Conservation (phyloP, 2,329 filamentous ascomycete genomes). For the Lanzia echinophila region DNA sequence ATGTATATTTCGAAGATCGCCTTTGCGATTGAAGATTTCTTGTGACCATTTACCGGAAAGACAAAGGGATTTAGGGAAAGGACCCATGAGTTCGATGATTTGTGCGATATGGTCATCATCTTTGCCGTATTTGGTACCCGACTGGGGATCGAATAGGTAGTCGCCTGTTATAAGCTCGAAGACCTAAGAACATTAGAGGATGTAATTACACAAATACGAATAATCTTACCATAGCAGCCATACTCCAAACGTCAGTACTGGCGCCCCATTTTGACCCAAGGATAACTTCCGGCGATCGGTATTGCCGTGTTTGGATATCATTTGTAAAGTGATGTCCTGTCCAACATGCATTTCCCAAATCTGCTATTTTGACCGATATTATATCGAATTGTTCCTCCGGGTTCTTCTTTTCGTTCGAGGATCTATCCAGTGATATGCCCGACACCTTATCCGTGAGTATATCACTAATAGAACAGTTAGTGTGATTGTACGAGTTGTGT, state of each 20-base stretch:
- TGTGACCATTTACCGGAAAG: conserved; percentile 94
- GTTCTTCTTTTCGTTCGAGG: conserved; percentile 53
- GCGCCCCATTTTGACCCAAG: conserved; percentile 96
- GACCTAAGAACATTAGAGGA: conserved; percentile 48
- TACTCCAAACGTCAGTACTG: conserved; percentile 99
- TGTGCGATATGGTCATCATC: conserved; percentile 99
- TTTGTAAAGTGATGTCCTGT: conserved; percentile 98
- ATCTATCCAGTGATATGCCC: conserved; percentile 85
- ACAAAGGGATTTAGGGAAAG: conserved; percentile 87
- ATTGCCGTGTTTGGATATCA: conserved; percentile 96
- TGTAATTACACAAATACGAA: background rate
- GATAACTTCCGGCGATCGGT: conserved; percentile 94
- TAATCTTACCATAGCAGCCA: conserved; percentile 87
- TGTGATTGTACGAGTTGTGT: too few species aligned
- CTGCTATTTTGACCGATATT: conserved; percentile 98
- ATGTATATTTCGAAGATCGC: conserved; percentile 95
- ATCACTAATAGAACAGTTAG: conserved; percentile 51
- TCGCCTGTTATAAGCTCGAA: conserved; percentile 98
- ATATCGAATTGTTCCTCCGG: conserved; percentile 47
- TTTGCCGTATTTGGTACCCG: conserved; percentile 97
- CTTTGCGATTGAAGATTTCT: conserved; percentile 97
- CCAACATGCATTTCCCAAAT: conserved; percentile 98
- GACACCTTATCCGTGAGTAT: conserved; percentile 88
- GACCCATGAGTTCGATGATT: conserved; percentile 92
- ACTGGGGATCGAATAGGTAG: conserved; percentile 97